Percentiles rank a stretch among this genome's conserved stretches.
Conservation (phyloP, 768 basidiomycete genomes). For the Trametes villosa region DNA sequence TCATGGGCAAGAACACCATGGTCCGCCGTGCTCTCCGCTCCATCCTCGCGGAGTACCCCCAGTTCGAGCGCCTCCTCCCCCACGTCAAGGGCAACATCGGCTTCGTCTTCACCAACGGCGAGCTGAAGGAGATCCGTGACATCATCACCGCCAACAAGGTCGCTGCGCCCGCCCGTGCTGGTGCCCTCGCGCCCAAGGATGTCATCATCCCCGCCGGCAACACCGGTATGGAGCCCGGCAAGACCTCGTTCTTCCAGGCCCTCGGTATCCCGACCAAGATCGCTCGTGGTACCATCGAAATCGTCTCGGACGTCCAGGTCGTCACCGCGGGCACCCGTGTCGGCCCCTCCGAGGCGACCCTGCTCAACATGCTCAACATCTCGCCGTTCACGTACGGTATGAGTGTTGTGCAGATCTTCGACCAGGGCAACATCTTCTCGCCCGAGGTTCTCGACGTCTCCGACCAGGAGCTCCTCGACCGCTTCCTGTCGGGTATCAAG, state of each 20-base stretch:
- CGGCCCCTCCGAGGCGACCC: constrained; percentile 94
- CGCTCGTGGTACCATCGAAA: constrained; percentile 99
- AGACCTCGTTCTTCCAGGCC: constrained; percentile 99
- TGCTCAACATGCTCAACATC: constrained; percentile 99
- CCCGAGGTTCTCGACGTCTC: constrained; percentile 91
- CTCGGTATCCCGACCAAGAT: constrained; percentile 99
- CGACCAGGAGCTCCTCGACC: constrained; percentile 87
- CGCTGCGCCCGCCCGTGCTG: constrained; percentile 97
- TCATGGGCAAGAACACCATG: constrained; percentile 99
- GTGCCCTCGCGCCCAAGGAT: constrained; percentile 92
- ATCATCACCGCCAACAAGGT: constrained; percentile 97
- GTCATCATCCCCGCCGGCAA: constrained; percentile 93
- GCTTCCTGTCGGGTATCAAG: constrained; percentile 93
- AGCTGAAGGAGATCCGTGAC: constrained; percentile 95
- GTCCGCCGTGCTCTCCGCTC: constrained; percentile 96
- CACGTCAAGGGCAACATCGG: constrained; percentile 98
- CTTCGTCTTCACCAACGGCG: constrained; percentile 93
- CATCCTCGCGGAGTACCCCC: constrained; percentile 87
- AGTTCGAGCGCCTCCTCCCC: constrained; percentile 96
- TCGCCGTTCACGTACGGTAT: constrained; percentile 99
- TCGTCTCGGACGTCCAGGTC: constrained; percentile 95
- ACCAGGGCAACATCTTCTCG: constrained; percentile 90
- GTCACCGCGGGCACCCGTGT: constrained; percentile 91
- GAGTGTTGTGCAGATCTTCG: constrained; percentile 96
- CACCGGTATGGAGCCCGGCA: constrained; percentile 99